Percentiles rank a stretch among this genome's conserved stretches.
Conservation (phyloP, 495 filamentous ascomycete genomes). For the Tuber indicum region DNA sequence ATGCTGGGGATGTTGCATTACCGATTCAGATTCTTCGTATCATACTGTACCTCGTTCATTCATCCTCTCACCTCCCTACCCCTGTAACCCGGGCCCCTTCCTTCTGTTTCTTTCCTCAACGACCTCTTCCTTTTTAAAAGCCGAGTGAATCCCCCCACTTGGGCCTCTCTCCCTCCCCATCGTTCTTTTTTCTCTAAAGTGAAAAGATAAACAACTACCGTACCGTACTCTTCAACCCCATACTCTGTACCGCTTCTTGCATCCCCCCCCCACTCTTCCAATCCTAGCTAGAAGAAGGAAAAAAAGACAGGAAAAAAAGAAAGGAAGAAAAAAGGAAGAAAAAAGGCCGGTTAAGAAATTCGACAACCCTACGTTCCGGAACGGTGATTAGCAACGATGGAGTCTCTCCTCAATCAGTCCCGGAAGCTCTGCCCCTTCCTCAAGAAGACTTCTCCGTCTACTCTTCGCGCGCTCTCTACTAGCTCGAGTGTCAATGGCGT, state of each 20-base stretch:
- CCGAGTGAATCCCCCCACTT: not conserved
- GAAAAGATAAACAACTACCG: not conserved
- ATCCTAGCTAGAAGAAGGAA: not conserved
- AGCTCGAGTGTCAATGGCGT: slow-evolving; percentile 60
- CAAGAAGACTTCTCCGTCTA: slow-evolving; percentile 82
- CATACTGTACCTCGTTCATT: not conserved
- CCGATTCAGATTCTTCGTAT: not conserved
- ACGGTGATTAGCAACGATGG: slow-evolving; percentile 55
- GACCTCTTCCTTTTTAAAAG: not conserved
- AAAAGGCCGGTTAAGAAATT: not conserved
- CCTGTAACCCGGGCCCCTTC: not conserved
- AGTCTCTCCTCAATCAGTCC: slow-evolving; percentile 86
- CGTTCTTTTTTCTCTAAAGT: not conserved
- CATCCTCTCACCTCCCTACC: not conserved
- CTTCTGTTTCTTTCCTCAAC: not conserved
- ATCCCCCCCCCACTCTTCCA: not conserved
- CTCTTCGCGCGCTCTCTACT: slow-evolving; percentile 82
- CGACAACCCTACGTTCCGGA: not conserved
- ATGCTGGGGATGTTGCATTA: not conserved
- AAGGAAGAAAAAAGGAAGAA: not conserved
- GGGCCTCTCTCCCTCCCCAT: not conserved
- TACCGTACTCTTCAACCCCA: not conserved
- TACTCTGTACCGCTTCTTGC: not conserved
- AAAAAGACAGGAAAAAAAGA: not conserved
- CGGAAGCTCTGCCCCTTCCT: slow-evolving; percentile 94